phyloP scores from a whole-genome alignment of 495 filamentous ascomycete genomes.

The Aspergillus taichungensis region DNA sequence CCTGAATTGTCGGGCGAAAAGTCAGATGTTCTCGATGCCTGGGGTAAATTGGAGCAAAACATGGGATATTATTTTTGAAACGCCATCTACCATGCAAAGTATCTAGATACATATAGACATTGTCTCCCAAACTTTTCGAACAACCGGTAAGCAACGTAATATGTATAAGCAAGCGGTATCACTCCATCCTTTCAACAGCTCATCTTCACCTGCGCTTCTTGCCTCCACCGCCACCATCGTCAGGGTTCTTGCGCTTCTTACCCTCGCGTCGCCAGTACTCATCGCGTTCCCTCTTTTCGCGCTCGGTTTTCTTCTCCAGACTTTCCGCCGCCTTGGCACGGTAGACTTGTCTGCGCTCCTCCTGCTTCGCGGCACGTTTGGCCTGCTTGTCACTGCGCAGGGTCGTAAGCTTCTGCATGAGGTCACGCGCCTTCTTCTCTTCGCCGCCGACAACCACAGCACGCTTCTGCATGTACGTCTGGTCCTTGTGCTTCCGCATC shows the following conservation, averaged over 20 bases:
- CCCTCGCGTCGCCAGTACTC: conserved; percentile 92
- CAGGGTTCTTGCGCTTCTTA: conserved; percentile 70
- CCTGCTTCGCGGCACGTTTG: conserved; percentile 73
- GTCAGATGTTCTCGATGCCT: neutral
- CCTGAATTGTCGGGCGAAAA: neutral
- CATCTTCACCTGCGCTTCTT: conserved; percentile 51
- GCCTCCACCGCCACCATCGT: conserved; percentile 55
- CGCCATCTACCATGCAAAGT: conserved; percentile 17
- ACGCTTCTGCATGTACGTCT: conserved; percentile 90
- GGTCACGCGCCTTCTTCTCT: conserved; percentile 77
- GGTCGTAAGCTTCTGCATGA: conserved; percentile 91
- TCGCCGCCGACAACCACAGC: conserved; percentile 77
- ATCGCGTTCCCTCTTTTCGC: conserved; percentile 84
- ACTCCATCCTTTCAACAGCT: neutral
- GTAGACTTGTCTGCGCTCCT: conserved; percentile 70
- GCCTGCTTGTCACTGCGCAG: conserved; percentile 83
- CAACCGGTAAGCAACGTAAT: conserved; percentile 10
- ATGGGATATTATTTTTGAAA: conserved; percentile 7
- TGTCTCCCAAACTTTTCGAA: conserved; percentile 11
- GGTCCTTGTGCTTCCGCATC: conserved; percentile 67
- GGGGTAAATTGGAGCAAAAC: neutral
- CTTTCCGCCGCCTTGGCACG: conserved; percentile 70
- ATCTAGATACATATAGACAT: conserved; percentile 14
- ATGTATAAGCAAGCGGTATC: conserved; percentile 13
- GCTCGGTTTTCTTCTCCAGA: conserved; percentile 68